Evolutionary conservation across 2,329 filamentous ascomycete species (phyloP).

Genomic region (Monilinia aucupariae): DNA sequence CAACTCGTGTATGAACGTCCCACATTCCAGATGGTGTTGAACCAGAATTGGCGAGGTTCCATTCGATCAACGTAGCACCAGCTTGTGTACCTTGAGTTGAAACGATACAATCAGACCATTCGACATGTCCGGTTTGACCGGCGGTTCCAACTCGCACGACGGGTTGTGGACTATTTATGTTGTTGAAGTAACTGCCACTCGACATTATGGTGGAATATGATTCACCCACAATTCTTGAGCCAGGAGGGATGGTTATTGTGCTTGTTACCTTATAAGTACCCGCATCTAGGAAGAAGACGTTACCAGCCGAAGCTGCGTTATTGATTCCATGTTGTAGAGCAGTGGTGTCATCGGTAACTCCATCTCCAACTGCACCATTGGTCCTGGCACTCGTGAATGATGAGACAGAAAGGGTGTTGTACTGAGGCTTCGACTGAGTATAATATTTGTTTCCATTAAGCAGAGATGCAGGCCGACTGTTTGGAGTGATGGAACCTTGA

Average conservation of each 20-base stretch:
- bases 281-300: conserved; percentile 52
- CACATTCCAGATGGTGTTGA: conserved; percentile 50
- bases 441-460: conserved; percentile 34
- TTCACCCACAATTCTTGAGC: conserved; percentile 39
- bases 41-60: conserved; percentile 50
- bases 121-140: conserved; percentile 53
- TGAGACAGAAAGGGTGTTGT: conserved; percentile 38
- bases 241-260: conserved; percentile 44
- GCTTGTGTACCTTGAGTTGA: conserved; percentile 52
- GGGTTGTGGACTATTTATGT: conserved; percentile 41
- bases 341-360: conserved; percentile 52
- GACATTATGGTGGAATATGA: conserved; percentile 40
- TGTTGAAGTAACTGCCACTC: conserved; percentile 42
- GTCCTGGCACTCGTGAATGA: conserved; percentile 42
- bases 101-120: conserved; percentile 60
- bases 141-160: conserved; percentile 50
- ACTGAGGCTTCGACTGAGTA: conserved; percentile 50
- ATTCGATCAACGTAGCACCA: conserved; percentile 59
- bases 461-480: conserved; percentile 9
- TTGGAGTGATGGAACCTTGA: conserved; percentile 39
- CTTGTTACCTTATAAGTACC: conserved; percentile 49
- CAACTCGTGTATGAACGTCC: conserved; percentile 38
- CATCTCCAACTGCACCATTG: conserved; percentile 45
- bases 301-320: conserved; percentile 42
- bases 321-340: conserved; percentile 53